These are phyloP conservation scores for Monosporascus sp. DNA, from an alignment of 2,329 filamentous ascomycete genomes.

Conservation along the genomic window DNA sequence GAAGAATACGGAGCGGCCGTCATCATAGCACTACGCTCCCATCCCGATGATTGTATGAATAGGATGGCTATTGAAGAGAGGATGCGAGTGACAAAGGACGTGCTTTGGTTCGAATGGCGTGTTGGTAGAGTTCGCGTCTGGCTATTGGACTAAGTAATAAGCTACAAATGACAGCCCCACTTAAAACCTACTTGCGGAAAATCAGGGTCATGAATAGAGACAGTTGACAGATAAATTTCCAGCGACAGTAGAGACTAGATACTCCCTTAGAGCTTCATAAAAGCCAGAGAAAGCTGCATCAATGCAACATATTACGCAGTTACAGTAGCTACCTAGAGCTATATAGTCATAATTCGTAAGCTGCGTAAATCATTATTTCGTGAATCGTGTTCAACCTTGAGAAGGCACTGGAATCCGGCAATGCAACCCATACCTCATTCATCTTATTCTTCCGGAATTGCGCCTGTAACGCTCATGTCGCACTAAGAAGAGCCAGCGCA, in stretches of 20 bases:
- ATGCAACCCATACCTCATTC: not conserved
- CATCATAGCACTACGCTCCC: slow-evolving; percentile 11
- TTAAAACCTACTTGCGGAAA: too few relatives aligned
- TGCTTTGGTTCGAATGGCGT: not conserved
- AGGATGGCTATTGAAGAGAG: not conserved
- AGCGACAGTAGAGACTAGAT: too few relatives aligned
- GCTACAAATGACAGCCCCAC: too few relatives aligned
- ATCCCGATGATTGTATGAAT: not conserved
- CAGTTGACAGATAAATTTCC: too few relatives aligned
- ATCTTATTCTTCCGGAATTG: not conserved
- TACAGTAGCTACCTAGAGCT: slow-evolving; percentile 2
- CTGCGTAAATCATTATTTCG: slow-evolving; percentile 11
- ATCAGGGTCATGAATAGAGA: too few relatives aligned
- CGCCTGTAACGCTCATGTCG: slow-evolving; percentile 12
- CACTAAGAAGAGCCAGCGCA: slow-evolving; percentile 50
- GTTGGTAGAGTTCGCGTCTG: too few relatives aligned
- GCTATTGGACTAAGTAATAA: too few relatives aligned
- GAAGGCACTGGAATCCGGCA: slow-evolving; percentile 1
- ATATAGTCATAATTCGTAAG: slow-evolving; percentile 8
- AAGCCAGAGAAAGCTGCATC: too few relatives aligned
- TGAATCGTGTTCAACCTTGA: slow-evolving; percentile 3
- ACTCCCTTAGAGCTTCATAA: too few relatives aligned
- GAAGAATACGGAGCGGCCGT: slow-evolving; percentile 9
- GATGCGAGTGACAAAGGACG: too few relatives aligned
- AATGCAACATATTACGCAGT: too few relatives aligned